Conservation (phyloP, 441 rosid species). For the Adansonia gregorii region DNA sequence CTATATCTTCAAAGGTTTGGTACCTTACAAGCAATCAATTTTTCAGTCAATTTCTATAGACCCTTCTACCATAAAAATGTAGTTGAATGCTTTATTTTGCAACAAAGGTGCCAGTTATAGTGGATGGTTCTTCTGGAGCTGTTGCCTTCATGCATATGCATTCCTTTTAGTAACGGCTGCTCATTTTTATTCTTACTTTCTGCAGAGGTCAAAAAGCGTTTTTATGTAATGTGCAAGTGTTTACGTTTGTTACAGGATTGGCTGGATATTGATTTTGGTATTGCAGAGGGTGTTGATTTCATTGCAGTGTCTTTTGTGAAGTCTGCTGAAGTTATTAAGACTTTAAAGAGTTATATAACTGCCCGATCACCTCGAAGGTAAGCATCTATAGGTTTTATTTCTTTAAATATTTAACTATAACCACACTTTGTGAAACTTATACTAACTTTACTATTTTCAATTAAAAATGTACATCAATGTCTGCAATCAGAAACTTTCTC, state of each 20-base stretch:
- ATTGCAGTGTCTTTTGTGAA: constrained; percentile 95
- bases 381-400: background rate
- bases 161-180: background rate
- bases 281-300: constrained; percentile 90
- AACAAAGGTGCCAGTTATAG: background rate
- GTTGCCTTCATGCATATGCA: background rate
- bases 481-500: background rate
- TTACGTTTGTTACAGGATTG: constrained; percentile 63
- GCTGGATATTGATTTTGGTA: constrained; percentile 97
- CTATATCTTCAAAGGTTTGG: constrained; percentile 48
- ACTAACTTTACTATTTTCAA: background rate
- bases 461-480: background rate
- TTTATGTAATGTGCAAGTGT: background rate
- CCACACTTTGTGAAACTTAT: background rate
- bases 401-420: background rate
- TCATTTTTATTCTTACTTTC: constrained; percentile 21
- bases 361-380: constrained; percentile 77
- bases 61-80: background rate
- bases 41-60: background rate
- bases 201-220: background rate
- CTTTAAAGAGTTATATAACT: constrained; percentile 86
- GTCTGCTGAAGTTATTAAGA: constrained; percentile 92
- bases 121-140: background rate
- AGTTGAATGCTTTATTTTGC: background rate
- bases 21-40: background rate